Conservation (phyloP, 2,329 filamentous ascomycete genomes). For the Leptosphaerulina australis region DNA sequence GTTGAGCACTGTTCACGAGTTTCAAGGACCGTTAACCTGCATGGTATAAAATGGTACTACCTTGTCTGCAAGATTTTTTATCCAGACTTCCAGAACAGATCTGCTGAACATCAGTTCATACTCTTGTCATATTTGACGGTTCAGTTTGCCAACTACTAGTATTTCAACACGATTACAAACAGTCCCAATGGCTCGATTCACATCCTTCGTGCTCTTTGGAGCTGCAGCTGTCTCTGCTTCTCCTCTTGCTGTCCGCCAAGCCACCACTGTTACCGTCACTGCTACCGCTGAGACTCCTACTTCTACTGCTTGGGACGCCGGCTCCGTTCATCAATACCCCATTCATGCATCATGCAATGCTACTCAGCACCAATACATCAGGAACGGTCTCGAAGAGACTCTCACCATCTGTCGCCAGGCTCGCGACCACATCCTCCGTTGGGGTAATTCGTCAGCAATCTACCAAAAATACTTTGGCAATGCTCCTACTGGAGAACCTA, state of each 20-base stretch:
- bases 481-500: slow-evolving; percentile 61
- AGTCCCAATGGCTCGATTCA: slow-evolving; percentile 33
- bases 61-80: slow-evolving; percentile 20
- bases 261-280: slow-evolving; percentile 32
- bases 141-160: slow-evolving; percentile 3
- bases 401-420: slow-evolving; percentile 65
- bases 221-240: slow-evolving; percentile 37
- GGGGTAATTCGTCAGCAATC: slow-evolving; percentile 63
- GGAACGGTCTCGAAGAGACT: slow-evolving; percentile 63
- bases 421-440: slow-evolving; percentile 65
- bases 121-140: slow-evolving; percentile 8
- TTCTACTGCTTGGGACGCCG: slow-evolving; percentile 42
- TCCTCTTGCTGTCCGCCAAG: slow-evolving; percentile 31
- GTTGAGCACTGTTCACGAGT: neutral
- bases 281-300: slow-evolving; percentile 24
- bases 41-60: slow-evolving; percentile 30
- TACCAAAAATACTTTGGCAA: slow-evolving; percentile 72
- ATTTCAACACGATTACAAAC: slow-evolving; percentile 3
- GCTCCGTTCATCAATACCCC: slow-evolving; percentile 50
- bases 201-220: slow-evolving; percentile 34
- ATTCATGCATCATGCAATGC: slow-evolving; percentile 72
- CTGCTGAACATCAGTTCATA: slow-evolving; percentile 27
- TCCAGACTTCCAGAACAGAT: slow-evolving; percentile 30
- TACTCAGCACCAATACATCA: slow-evolving; percentile 64
- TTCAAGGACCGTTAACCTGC: neutral